Percentiles rank a stretch among this genome's conserved stretches.
Evolutionary conservation across 805 yeast species (phyloP).

Genomic region (Nakazawaea ernobii): DNA sequence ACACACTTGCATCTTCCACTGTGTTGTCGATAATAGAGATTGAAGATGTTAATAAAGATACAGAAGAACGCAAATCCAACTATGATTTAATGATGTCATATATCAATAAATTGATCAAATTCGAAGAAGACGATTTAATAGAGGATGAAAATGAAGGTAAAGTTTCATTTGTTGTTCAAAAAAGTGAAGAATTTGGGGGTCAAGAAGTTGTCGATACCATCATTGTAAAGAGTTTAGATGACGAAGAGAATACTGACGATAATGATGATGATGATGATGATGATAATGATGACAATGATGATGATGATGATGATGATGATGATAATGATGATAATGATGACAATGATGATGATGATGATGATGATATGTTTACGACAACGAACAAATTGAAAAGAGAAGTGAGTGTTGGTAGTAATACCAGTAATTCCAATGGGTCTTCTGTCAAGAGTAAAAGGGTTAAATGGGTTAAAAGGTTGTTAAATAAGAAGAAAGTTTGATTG

Average conservation of each 20-base stretch:
- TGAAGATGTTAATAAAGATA: slow-evolving; percentile 17
- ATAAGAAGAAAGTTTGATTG: slow-evolving; percentile 1
- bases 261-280: slow-evolving; percentile 3
- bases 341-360: slow-evolving; percentile 3
- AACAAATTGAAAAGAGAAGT: slow-evolving; percentile 10
- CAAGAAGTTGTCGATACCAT: no score
- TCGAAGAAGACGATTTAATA: slow-evolving; percentile 29
- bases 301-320: background rate
- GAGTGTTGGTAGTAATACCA: background rate
- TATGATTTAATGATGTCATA: slow-evolving; percentile 26
- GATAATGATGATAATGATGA: slow-evolving; percentile 3
- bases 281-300: no score
- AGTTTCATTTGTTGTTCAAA: background rate
- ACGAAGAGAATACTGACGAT: background rate
- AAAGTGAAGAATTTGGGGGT: no score
- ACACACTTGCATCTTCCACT: slow-evolving; percentile 62
- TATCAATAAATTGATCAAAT: slow-evolving; percentile 20
- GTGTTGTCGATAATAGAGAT: slow-evolving; percentile 59
- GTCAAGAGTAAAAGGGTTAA: slow-evolving; percentile 2
- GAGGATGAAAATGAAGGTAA: slow-evolving; percentile 4
- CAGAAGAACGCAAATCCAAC: slow-evolving; percentile 20
- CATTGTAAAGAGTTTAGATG: no score
- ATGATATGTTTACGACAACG: background rate
- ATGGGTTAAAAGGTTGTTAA: slow-evolving; percentile 9
- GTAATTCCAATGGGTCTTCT: background rate